Base-by-base conservation (phyloP, 2,329 filamentous ascomycete species). In the Alternaria sp. region DNA sequence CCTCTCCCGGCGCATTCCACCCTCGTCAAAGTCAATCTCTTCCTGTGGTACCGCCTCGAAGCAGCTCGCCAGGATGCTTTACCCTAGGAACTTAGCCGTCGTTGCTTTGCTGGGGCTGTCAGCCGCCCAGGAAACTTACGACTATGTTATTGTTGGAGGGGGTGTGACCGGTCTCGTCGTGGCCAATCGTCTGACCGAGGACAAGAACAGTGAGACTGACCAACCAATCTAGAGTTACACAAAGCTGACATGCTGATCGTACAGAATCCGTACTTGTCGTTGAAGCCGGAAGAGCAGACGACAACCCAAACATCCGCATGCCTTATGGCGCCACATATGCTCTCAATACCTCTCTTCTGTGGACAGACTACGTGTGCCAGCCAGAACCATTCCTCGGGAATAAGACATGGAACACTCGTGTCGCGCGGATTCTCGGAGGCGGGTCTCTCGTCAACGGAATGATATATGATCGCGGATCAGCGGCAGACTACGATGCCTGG, bases 401-500 rank as follows among this genome's bases (percentile, higher is more conserved):
- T 45, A 66, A 56, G 47, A 69, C 66, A 32, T 69, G 58, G 61
- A 59, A 61, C 21, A 61, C 63, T 21, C 67, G 58, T 30, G 71
- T 72, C 44, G 73, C 62, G 23, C 54, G 62, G 13, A 68, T 75
- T 3, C 64, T 75, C 6, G 73, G 73, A 19, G 73, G 73, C 15
- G 73, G 73, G 1, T 73, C 72, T 2, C 45, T 65, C 5, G 56
- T 77, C 11, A 80, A 81, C 62, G 78, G 79, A 5, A 80, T 82
- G 78, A 62, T 75, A 45, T 80, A 77, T 54, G 75, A 77, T 47
- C 72, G 80, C 10, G 80, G 74, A 10, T 69, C 72, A 26, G 68
- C 70, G n/a, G 76, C 67, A 10, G 79, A 81, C 61, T 82, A 80
- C 57, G 84, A 90, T 72, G 83, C 82, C 2, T 90, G 88, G 88